Base-by-base conservation (phyloP, 1,284 basidiomycete species). In the Calocybe gambosa region DNA sequence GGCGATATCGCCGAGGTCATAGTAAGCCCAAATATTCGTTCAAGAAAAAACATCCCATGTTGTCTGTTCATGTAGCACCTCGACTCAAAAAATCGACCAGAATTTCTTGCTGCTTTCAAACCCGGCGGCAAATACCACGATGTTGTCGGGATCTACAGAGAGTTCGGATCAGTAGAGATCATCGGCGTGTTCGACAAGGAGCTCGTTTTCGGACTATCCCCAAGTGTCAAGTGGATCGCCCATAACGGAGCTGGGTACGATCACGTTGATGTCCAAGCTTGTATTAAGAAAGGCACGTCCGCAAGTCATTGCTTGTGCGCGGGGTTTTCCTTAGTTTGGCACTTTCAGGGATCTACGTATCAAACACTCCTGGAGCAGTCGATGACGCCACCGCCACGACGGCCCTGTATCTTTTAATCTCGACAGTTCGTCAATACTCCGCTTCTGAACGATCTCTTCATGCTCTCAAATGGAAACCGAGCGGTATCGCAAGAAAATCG, bases 201-300 rank as follows among this genome's bases (percentile, higher is more conserved):
- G 54, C 70, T 95, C 55, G 73, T 95, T 51, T 64, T 73, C 44
- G 77, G 75, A 0, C 71, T 94, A 8, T 80, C 88, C 2, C 52
- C 69, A 1, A 75, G 72, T 20, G 74, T 94, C 48, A 84, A 85
- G 59, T 93, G 88, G 81, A 90, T 95, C 55, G 87, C 85, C 1
- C 90, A 93, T 64, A 93, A 93, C 53, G 92, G 92, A n/a, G 91
- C 92, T 0, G 92, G 93, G 2, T 94, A 94, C 60, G 89, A 92
- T 63, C 81, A 86, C 55, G 85, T 94, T 55, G 86, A 93, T 60
- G 78, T 93, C 4, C 63, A 65, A 1, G 86, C 85, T 3, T 86
- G 84, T 63, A 86, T 80, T 56, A 77, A 74, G 12, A 77, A 76
- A 62, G 85, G 84, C 85, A 55, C 3, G 21, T 23, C 7, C n/a